phyloP scores from a whole-genome alignment of 1,139 yeast species.

The Sugiyamaella castrensis region DNA sequence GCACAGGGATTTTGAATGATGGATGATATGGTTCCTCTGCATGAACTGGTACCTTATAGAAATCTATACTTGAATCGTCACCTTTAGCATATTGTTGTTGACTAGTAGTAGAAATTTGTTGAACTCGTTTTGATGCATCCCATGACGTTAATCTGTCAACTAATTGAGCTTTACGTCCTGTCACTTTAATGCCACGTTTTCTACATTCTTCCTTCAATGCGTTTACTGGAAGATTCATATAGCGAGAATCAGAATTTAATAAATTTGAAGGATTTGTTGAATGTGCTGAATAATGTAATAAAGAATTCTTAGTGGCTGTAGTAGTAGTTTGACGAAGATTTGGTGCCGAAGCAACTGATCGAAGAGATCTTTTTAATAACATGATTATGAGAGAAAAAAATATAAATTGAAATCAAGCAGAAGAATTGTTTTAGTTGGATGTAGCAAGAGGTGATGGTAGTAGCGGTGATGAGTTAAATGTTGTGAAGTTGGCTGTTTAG shows the following conservation, averaged over 20 bases:
- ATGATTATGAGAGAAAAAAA: not conserved
- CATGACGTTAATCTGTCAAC: conserved; percentile 45
- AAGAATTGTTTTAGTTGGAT: too few species aligned
- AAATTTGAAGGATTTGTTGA: conserved; percentile 36
- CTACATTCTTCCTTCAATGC: conserved; percentile 54
- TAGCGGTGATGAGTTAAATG: not conserved
- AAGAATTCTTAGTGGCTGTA: not conserved
- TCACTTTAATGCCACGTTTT: conserved; percentile 51
- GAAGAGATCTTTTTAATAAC: conserved; percentile 8
- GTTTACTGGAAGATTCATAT: conserved; percentile 45
- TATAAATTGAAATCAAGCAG: not conserved
- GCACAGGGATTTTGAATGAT: conserved; percentile 40
- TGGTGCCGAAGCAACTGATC: conserved; percentile 23
- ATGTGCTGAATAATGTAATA: conserved; percentile 33
- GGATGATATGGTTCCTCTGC: conserved; percentile 28
- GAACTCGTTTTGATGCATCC: conserved; percentile 31
- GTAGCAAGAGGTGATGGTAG: not conserved
- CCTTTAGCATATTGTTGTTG: conserved; percentile 36
- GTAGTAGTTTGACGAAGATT: conserved; percentile 19
- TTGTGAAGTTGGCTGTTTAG: not conserved
- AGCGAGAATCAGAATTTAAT: conserved; percentile 30
- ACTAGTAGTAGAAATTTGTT: conserved; percentile 3
- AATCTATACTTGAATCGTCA: conserved; percentile 43
- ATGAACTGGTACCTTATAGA: conserved; percentile 39
- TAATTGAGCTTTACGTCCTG: conserved; percentile 55